A percentile compares a stretch with the other conserved stretches of the same genome.
phyloP scores from a whole-genome alignment of 345 rosid species.

The thale cress (Arabidopsis thaliana) region TAIR10.1 NC_003070.9:12267501-12268000 shows the following conservation, averaged over 20 bases:
- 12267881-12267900: neutral
- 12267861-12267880: constrained; percentile 28
- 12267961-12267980: constrained; percentile 35
- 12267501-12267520: neutral
- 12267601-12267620: constrained; percentile 33
- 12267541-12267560: constrained; percentile 8
- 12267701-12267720: constrained; percentile 28
- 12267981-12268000: constrained; percentile 52
- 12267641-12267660: constrained; percentile 28
- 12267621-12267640: constrained; percentile 45
- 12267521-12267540: neutral
- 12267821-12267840: constrained; percentile 27
- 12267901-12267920: constrained; percentile 11
- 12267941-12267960: constrained; percentile 37
- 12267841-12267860: constrained; percentile 14
- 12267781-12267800: constrained; percentile 42
- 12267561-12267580: neutral
- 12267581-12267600: constrained; percentile 24
- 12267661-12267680: constrained; percentile 45
- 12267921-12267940: constrained; percentile 24
- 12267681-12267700: constrained; percentile 41
- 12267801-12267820: constrained; percentile 40
- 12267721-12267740: neutral
- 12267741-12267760: constrained; percentile 34
- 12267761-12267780: constrained; percentile 30